Conservation (phyloP, 2,329 filamentous ascomycete species). For the Curvularia sp. region DNA sequence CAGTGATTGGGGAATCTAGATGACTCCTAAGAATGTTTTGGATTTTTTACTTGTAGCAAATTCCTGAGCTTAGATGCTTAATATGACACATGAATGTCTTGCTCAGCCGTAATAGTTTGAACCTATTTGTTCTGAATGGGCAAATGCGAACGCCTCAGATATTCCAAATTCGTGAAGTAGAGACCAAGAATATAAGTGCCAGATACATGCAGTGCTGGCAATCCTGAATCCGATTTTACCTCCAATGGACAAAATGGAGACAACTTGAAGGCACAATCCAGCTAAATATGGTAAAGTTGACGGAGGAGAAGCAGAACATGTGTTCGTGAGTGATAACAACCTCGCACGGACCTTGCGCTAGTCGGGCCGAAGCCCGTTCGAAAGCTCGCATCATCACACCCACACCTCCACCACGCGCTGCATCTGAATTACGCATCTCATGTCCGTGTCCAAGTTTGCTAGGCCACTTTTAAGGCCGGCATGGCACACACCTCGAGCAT, state of each 20-base stretch:
- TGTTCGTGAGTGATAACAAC: not conserved
- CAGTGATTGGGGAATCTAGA: not conserved
- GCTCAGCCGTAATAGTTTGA: not conserved
- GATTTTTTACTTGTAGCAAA: not conserved
- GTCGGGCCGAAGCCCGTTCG: slow-evolving; percentile 17
- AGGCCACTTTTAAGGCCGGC: slow-evolving; percentile 13
- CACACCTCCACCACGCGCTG: slow-evolving; percentile 10
- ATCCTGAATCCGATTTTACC: not conserved
- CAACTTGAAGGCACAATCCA: not conserved
- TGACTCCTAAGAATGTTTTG: not conserved
- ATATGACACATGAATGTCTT: not conserved
- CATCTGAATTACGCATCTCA: slow-evolving; percentile 9
- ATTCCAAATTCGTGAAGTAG: not conserved
- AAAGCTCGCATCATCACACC: slow-evolving; percentile 18
- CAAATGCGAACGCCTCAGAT: not conserved
- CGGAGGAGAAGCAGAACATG: not conserved
- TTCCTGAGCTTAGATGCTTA: not conserved
- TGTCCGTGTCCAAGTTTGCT: slow-evolving; percentile 15
- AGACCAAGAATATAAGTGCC: not conserved
- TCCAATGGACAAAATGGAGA: too few relatives aligned
- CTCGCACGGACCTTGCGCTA: slow-evolving; percentile 13
- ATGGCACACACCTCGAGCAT: slow-evolving; percentile 4
- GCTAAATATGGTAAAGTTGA: not conserved
- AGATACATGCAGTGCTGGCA: not conserved
- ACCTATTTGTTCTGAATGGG: not conserved